phyloP scores from a whole-genome alignment of 495 filamentous ascomycete genomes.

The Tuber borchii region DNA sequence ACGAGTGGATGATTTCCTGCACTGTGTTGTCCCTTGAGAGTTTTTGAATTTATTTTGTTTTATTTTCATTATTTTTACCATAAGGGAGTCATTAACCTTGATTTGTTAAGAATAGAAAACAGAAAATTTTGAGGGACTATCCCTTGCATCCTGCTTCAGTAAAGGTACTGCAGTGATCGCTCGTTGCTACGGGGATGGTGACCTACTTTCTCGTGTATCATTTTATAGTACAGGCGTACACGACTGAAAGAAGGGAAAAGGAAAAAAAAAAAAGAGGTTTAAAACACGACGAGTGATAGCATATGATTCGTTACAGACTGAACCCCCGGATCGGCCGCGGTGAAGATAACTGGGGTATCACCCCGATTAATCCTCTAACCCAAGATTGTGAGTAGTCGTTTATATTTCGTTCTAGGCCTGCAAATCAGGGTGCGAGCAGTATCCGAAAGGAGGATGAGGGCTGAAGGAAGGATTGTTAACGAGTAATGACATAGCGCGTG shows the following conservation, averaged over 20 bases:
- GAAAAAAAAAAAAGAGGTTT: neutral
- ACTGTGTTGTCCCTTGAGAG: neutral
- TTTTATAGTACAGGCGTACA: neutral
- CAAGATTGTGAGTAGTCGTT: neutral
- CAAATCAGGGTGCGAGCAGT: neutral
- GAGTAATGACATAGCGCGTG: neutral
- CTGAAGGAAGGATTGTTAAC: neutral
- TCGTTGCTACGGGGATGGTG: neutral
- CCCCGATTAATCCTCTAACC: neutral
- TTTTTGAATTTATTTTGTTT: neutral
- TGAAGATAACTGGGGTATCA: neutral
- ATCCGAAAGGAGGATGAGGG: neutral
- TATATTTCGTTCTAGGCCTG: neutral
- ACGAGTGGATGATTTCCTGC: neutral
- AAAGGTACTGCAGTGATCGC: neutral
- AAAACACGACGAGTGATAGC: neutral
- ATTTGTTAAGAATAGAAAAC: neutral
- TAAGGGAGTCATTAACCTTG: neutral
- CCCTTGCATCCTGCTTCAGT: neutral
- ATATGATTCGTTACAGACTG: neutral
- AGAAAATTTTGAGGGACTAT: neutral
- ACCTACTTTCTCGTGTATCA: neutral
- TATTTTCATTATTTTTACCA: neutral
- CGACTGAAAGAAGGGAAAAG: neutral
- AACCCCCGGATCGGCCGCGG: neutral